Base-by-base conservation (phyloP, 495 filamentous ascomycete genomes). In the Tricharina praecox region DNA sequence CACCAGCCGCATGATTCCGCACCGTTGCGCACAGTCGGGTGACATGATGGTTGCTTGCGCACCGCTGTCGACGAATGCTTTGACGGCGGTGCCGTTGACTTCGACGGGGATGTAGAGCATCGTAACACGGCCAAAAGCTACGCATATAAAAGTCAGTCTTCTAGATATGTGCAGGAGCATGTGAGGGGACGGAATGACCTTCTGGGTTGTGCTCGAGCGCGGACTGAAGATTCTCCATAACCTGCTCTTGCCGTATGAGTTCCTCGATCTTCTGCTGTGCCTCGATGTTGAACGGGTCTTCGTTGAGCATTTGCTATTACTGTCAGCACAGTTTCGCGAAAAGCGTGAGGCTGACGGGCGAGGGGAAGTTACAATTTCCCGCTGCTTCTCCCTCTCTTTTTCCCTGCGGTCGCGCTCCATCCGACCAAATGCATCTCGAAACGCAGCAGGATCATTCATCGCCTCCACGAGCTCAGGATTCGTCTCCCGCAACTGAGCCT, bases 41-140 rank as follows among this genome's bases (percentile, higher is more conserved):
- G 87, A 95, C 90, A 99, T 96, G 67, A 99, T 94, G 15, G 90
- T 99, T 13, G 90, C 82, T 67, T 99, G 92, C 16, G 90, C 90
- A 39, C 90, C 90, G 18, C 90, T 95, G 64, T 99, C 90, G 53
- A 99, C 92, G 43, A 99, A 84, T 7, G 92, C 90, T 68, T 94
- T 96, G 53, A 99, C 76, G 42, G 81, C 79, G 53, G 81, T 73
- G 10, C 80, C 79, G 63, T 96, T 96, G 47, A 99, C 90, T 63
- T 93, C 84, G 50, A 93, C 85, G 59, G 87, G 81, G 59, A 95
- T 84, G 63, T 96, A 97, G 30, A 97, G 75, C 79, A 97, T 90
- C 46, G 82, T 85, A 11, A 97, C 90, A 56, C 77, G 71, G 36
- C 82, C 90, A 59, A 96, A 96, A 23, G 85, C 40, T 26, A 18